Conservation (phyloP, 345 rosid genomes). For the Citropsis articulata region DNA sequence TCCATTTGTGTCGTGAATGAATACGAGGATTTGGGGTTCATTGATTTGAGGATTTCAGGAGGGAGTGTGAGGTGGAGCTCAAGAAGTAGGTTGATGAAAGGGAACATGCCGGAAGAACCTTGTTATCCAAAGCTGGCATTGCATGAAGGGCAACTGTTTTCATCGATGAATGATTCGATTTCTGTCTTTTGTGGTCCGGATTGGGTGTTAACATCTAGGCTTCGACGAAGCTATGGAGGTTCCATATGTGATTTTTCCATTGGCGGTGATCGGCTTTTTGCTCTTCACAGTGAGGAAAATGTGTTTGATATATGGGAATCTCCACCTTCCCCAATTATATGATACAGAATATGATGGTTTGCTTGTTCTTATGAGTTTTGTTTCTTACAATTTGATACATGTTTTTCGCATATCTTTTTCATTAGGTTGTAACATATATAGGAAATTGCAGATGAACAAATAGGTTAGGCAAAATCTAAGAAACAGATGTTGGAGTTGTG, state of each 20-base stretch:
- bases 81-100: slow-evolving; percentile 78
- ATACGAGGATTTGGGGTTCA: slow-evolving; percentile 91
- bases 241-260: slow-evolving; percentile 91
- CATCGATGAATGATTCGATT: slow-evolving; percentile 88
- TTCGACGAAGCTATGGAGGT: slow-evolving; percentile 68
- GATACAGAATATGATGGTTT: slow-evolving; percentile 27
- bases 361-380: slow-evolving; percentile 11
- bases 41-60: slow-evolving; percentile 66
- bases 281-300: slow-evolving; percentile 89
- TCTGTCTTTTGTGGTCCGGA: slow-evolving; percentile 91
- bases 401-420: not conserved
- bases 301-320: slow-evolving; percentile 95
- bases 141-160: slow-evolving; percentile 82
- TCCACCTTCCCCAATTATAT: slow-evolving; percentile 65
- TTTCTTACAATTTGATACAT: slow-evolving; percentile 4
- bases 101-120: slow-evolving; percentile 85
- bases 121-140: slow-evolving; percentile 88
- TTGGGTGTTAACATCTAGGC: slow-evolving; percentile 81
- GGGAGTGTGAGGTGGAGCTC: slow-evolving; percentile 95
- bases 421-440: slow-evolving; percentile 11
- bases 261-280: slow-evolving; percentile 87
- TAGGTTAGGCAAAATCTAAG: slow-evolving; percentile 12
- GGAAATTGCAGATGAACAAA: slow-evolving; percentile 7
- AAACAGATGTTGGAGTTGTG: not conserved
- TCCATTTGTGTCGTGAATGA: slow-evolving; percentile 92